Evolutionary conservation across 2,329 filamentous ascomycete species (phyloP), one percentile per base, ranked within the genome.

Genomic region (Parastagonospora avenae): DNA sequence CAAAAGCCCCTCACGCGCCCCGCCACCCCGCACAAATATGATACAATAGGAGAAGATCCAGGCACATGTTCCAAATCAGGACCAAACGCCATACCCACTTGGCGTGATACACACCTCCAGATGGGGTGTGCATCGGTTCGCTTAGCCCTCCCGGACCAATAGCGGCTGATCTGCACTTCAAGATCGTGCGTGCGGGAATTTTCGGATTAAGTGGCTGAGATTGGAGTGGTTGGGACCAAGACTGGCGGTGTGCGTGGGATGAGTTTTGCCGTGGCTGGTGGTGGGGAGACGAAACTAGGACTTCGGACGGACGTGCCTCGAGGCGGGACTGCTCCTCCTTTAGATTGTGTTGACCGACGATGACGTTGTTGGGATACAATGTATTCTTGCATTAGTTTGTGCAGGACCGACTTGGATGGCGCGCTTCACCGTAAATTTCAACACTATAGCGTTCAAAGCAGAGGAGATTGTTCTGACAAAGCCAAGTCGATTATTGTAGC

Each of bases 201-300:
- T 29, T 46, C 43, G 43, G 43, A 32, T 31, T 31, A 30, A 15
- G 28, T 15, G 24, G 41, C 19, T 24, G 3, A 24, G 19, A 24
- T 3, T 24, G 19, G 19, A 24, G 19, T 24, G 19, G 19, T 24
- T 24, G 19, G 19, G 29, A 33, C 9, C 11, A n/a, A 19, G 33
- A 42, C 28, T 27, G 43, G 43, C 43, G 43, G 43, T 46, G 43
- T 29, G 42, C 39, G 35, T 46, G 43, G 43, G 43, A 39, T 31
- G 33, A 31, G 12, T 46, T 45, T 37, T 37, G 15, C 35, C 35
- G 35, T 32, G 31, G 31, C 31, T 32, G 31, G 31, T 32, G 31
- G 31, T 32, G 31, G 19, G 19, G 19, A 24, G 5, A 24, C 19
- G 19, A 24, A 24, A 24, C 19, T 24, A 24, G 19, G 3, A 24